These are phyloP conservation scores for Vitis hybrid DNA, from an alignment of 177 flowering plant genomes.

Conservation along the genomic window DNA sequence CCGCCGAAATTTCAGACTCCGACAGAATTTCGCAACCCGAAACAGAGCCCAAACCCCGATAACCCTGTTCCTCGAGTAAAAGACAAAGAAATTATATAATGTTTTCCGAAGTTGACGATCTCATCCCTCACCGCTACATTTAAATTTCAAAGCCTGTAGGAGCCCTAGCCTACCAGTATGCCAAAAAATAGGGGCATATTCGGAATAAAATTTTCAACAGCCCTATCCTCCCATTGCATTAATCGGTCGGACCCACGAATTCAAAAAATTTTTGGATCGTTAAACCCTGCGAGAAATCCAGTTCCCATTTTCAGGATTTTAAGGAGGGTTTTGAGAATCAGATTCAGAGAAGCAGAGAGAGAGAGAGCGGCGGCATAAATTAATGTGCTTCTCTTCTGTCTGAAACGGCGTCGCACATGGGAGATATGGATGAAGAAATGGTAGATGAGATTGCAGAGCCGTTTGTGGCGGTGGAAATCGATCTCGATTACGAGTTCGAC, in stretches of 20 bases:
- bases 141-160: slow-evolving; percentile 16
- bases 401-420: not conserved
- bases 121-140: slow-evolving; percentile 8
- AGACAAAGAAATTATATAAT: slow-evolving; percentile 13
- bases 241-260: not conserved
- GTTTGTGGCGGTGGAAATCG: slow-evolving; percentile 47
- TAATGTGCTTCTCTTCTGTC: not conserved
- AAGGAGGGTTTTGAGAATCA: not conserved
- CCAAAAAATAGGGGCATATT: slow-evolving; percentile 8
- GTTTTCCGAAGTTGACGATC: slow-evolving; percentile 11
- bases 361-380: slow-evolving; percentile 5
- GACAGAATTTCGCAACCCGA: slow-evolving; percentile 29
- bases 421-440: slow-evolving; percentile 54
- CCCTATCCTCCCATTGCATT: not conserved
- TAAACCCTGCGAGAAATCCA: slow-evolving; percentile 12
- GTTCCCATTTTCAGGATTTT: slow-evolving; percentile 30
- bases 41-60: slow-evolving; percentile 19
- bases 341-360: slow-evolving; percentile 10
- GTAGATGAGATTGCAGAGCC: slow-evolving; percentile 26
- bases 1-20: slow-evolving; percentile 31
- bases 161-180: not conserved
- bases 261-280: slow-evolving; percentile 15
- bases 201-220: not conserved
- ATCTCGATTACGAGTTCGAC: slow-evolving; percentile 86
- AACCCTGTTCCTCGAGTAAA: slow-evolving; percentile 12